Evolutionary conservation across 495 filamentous ascomycete genomes (phyloP).

Genomic region (Neohortaea acidophila): DNA sequence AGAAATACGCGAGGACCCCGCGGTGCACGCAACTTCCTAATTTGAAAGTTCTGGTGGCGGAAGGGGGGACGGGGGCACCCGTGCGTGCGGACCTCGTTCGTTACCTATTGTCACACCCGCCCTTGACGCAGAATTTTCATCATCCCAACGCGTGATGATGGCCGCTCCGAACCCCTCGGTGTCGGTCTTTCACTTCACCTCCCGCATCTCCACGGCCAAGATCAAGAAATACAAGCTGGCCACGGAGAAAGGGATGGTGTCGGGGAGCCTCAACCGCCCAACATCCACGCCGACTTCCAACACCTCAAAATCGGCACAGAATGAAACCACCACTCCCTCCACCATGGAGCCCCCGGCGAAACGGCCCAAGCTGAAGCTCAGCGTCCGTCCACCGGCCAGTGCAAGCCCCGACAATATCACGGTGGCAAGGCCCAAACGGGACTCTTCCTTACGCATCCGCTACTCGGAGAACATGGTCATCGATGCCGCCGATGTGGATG

Average conservation of each 20-base stretch:
- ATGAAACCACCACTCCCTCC: not conserved
- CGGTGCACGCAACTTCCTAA: too few relatives aligned
- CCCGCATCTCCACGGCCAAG: constrained; percentile 15
- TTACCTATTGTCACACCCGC: too few relatives aligned
- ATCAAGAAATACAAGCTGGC: constrained; percentile 16
- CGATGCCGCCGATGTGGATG: too few relatives aligned
- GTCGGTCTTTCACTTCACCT: constrained; percentile 16
- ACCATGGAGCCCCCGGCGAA: constrained; percentile 7
- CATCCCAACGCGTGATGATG: not conserved
- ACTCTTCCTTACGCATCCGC: constrained; percentile 6
- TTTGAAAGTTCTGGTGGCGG: too few relatives aligned
- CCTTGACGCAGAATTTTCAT: too few relatives aligned
- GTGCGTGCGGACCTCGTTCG: too few relatives aligned
- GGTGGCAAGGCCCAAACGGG: constrained; percentile 2
- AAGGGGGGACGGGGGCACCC: too few relatives aligned
- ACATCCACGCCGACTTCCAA: not conserved
- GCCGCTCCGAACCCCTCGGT: constrained; percentile 1
- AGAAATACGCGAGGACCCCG: too few relatives aligned
- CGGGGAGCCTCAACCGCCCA: not conserved
- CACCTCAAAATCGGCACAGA: not conserved
- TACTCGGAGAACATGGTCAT: constrained; percentile 15
- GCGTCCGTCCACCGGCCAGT: not conserved
- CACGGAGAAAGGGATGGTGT: constrained; percentile 13
- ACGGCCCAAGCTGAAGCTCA: constrained; percentile 8
- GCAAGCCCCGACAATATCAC: constrained; percentile 1